Conservation (phyloP, 2,329 filamentous ascomycete species). For the Rhinocladiella similis region DNA sequence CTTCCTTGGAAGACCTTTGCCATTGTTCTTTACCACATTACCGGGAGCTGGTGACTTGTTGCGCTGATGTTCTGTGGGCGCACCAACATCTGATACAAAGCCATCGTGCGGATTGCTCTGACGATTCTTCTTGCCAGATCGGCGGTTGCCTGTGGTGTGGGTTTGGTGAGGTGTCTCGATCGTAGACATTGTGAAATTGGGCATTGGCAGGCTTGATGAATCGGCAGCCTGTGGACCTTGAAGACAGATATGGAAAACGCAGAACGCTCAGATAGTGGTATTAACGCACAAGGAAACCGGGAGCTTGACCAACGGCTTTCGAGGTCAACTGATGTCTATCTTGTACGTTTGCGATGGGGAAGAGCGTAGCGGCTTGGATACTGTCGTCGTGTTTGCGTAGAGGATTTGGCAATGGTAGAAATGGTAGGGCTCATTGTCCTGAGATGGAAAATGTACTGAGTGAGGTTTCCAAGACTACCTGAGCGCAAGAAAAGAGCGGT, state of each 20-base stretch:
- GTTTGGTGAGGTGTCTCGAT: conserved; percentile 35
- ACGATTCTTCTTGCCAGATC: conserved; percentile 46
- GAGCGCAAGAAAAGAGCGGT: conserved; percentile 6
- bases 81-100: conserved; percentile 2
- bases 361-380: conserved; percentile 21
- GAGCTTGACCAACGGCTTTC: conserved; percentile 4
- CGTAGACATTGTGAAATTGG: conserved; percentile 45
- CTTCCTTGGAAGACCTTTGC: conserved; percentile 35
- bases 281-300: conserved; percentile 7
- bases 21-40: conserved; percentile 24
- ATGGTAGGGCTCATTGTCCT: conserved; percentile 28
- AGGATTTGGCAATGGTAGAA: conserved; percentile 13
- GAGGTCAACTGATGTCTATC: conserved; percentile 22
- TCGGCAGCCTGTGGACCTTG: conserved; percentile 45
- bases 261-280: conserved; percentile 28
- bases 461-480: conserved; percentile 10
- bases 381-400: conserved; percentile 22
- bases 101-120: conserved; percentile 36
- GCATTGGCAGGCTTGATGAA: conserved; percentile 47
- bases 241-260: conserved; percentile 32
- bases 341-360: conserved; percentile 27
- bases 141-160: conserved; percentile 42
- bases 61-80: conserved; percentile 9
- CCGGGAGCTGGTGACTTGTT: conserved; percentile 13
- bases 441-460: conserved; percentile 3